Evolutionary conservation across 1,284 basidiomycete genomes (phyloP), one percentile per base, ranked within the genome.

Genomic region (Apiotrichum veenhuisii): DNA sequence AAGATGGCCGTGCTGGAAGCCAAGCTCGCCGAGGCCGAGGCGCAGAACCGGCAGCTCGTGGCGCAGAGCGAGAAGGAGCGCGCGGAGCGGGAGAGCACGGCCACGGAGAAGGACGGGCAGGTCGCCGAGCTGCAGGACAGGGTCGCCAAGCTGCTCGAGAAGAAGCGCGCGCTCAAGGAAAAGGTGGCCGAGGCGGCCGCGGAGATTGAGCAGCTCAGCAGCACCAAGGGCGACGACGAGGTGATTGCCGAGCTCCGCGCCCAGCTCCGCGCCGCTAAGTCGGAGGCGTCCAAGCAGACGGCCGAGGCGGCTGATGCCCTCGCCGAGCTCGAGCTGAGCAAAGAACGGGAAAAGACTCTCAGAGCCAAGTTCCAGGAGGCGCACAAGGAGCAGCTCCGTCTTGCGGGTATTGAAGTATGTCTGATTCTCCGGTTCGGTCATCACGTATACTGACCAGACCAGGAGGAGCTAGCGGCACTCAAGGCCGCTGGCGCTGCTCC

Each of bases 321-420:
- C 23, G 68, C 74, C 40, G 72, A 73, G 54, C 52, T 73, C 30
- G 58, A 57, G 22, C 53, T 51, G 15, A 26, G 58, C 17, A 67
- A 66, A 42, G 68, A 71, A 38, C 57, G 67, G 52, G 68, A 70
- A 43, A 64, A 64, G 51, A 47, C 61, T 2, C 57, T 67, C 30
- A 68, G 67, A 48, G 52, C 50, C 0, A 67, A 66, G 47, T 54
- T 62, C 30, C 58, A 58, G 25, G 63, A 62, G 17, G 63, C 62
- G 5, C 58, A 61, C n/a, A 64, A 65, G n/a, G 70, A 73, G 49
- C 46, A 53, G 38, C 64, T 64, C 2, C 57, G 59, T 2, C 45
- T 71, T 10, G 53, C 61, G 2, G 68, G 58, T 2, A 52, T 72
- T 2, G 72, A 72, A 57, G 68, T 70, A 57, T 42, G 67, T 51